Conservation (phyloP, 2,329 filamentous ascomycete genomes). For the Claviceps monticola region DNA sequence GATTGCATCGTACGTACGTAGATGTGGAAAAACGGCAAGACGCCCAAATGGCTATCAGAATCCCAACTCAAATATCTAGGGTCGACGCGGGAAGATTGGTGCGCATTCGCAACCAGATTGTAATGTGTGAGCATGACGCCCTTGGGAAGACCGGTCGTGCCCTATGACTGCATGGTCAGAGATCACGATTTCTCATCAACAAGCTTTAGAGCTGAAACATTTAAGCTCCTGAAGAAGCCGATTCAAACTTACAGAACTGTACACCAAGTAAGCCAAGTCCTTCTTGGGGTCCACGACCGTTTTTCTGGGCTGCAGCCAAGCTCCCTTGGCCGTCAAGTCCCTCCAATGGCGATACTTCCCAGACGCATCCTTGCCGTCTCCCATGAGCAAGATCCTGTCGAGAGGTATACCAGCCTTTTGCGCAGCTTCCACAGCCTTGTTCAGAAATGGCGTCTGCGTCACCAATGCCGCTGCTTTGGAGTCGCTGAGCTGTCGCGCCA, state of each 20-base stretch:
- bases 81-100: constrained; percentile 42
- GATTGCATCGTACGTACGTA: constrained; percentile 43
- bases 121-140: constrained; percentile 75
- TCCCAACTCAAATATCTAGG: constrained; percentile 40
- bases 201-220: background rate
- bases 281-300: constrained; percentile 51
- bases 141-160: constrained; percentile 84
- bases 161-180: constrained; percentile 20
- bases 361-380: constrained; percentile 47
- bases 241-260: constrained; percentile 43
- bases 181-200: background rate
- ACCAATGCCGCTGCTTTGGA: constrained; percentile 60
- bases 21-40: constrained; percentile 84
- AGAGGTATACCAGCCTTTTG: constrained; percentile 54
- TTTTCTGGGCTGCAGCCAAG: constrained; percentile 37
- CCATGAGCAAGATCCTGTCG: constrained; percentile 63
- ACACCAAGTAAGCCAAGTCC: constrained; percentile 75
- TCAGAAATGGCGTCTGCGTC: constrained; percentile 56
- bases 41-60: constrained; percentile 61
- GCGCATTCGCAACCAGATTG: constrained; percentile 67
- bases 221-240: too few relatives aligned
- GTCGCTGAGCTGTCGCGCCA: constrained; percentile 73
- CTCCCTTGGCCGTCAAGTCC: constrained; percentile 45
- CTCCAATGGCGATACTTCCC: constrained; percentile 57
- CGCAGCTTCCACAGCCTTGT: constrained; percentile 53